These are phyloP conservation scores for Celoporthe dispersa DNA, from an alignment of 2,329 filamentous ascomycete genomes.

Conservation along the genomic window DNA sequence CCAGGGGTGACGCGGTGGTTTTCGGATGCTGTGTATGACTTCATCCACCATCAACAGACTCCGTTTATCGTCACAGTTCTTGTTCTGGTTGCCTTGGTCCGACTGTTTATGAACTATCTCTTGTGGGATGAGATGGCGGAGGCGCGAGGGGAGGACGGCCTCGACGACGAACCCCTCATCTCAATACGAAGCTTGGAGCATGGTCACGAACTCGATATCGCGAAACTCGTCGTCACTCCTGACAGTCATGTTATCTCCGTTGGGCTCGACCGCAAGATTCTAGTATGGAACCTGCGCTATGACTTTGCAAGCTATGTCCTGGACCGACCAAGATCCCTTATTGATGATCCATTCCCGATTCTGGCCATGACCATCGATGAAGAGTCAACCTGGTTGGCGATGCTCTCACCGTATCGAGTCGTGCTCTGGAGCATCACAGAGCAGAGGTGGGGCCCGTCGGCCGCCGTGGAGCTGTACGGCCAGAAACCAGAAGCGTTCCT, in stretches of 20 bases:
- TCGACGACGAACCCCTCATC: conserved; percentile 55
- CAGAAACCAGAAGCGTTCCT: conserved; percentile 67
- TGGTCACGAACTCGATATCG: conserved; percentile 72
- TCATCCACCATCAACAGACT: conserved; percentile 61
- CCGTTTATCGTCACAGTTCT: conserved; percentile 67
- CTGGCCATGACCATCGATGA: conserved; percentile 68
- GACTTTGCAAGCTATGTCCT: conserved; percentile 48
- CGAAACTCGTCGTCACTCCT: conserved; percentile 64
- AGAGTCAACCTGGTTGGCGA: conserved; percentile 66
- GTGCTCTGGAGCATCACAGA: conserved; percentile 66
- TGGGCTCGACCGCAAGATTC: conserved; percentile 70
- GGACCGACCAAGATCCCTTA: conserved; percentile 42
- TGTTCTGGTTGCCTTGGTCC: conserved; percentile 66
- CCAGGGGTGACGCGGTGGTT: conserved; percentile 54
- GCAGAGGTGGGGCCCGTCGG: conserved; percentile 58
- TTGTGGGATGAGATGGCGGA: conserved; percentile 66
- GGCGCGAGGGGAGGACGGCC: conserved; percentile 50
- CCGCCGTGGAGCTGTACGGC: conserved; percentile 59
- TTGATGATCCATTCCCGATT: conserved; percentile 59
- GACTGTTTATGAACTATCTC: conserved; percentile 74
- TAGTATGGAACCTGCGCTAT: conserved; percentile 66
- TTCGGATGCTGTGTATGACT: conserved; percentile 67
- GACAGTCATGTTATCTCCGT: conserved; percentile 71
- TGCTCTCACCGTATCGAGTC: conserved; percentile 64
- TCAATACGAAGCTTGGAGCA: conserved; percentile 63